Base-by-base conservation (phyloP, 371 early-diverging fungal genomes). In the Rhizomucor miehei region DNA sequence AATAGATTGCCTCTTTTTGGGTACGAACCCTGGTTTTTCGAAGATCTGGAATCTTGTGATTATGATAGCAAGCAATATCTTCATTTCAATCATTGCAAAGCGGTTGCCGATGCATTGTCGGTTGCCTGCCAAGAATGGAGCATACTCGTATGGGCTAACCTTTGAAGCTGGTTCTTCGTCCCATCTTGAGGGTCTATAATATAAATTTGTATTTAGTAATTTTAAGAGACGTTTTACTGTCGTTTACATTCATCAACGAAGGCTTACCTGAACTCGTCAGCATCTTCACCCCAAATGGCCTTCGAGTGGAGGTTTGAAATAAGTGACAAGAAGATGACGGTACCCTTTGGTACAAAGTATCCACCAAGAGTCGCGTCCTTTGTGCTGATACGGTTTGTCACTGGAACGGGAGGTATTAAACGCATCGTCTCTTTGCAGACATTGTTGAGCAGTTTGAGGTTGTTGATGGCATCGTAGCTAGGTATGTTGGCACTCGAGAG, bases 271-370 rank as follows among this genome's bases (percentile, higher is more conserved):
- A 85, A 88, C 23, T 75, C 76, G 39, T 76, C 62, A 2, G 72
- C 84, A 57, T 88, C 84, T 13, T 76, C 77, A 0, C 89, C 89
- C 89, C 89, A 88, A 59, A 75, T 73, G 11, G 71, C 64, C 44
- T 59, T 63, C 24, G 65, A 60, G 50, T 73, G 75, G 43, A 83
- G 84, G 11, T 62, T 67, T 9, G 63, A 67, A 24, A 75, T 70
- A 0, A 72, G 67, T 0, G 72, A 51, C 8, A 83, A 41, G 44
- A 78, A 69, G 21, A 84, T 51, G 19, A 25, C 41, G 0, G 81
- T 80, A 4, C 77, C 82, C 56, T 80, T 81, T 4, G 87, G 85
- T 8, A 87, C 53, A 3, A 64, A 56, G 50, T 77, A 71, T 2
- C 61, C 57, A 1, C 81, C 80, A 0, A 83, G 53, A 10, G 61